phyloP scores from a whole-genome alignment of 768 basidiomycete genomes.

The Pluteus cervinus region DNA sequence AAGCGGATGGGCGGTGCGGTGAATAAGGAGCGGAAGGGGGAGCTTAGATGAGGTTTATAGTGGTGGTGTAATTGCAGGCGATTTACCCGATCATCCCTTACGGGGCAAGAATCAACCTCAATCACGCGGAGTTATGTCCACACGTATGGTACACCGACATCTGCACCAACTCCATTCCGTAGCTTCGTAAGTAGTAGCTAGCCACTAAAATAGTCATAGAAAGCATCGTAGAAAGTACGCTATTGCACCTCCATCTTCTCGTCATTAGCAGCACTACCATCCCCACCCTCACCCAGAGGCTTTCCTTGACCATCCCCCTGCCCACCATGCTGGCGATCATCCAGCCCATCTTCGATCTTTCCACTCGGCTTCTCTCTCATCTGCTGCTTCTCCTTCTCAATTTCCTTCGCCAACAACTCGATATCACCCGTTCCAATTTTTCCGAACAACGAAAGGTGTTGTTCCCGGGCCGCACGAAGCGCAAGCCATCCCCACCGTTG shows the following conservation, averaged over 20 bases:
- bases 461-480: constrained; percentile 69
- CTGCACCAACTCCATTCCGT: too few relatives aligned
- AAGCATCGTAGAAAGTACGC: constrained; percentile 1
- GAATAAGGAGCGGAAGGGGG: too few relatives aligned
- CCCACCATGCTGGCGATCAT: constrained; percentile 16
- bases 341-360: constrained; percentile 29
- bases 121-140: too few relatives aligned
- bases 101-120: too few relatives aligned
- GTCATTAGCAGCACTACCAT: too few relatives aligned
- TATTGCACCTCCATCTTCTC: constrained; percentile 20
- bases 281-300: constrained; percentile 34
- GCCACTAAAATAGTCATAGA: too few relatives aligned
- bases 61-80: too few relatives aligned
- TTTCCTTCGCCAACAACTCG: constrained; percentile 41
- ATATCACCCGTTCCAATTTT: constrained; percentile 80
- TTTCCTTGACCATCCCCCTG: constrained; percentile 26
- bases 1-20: constrained; percentile 9
- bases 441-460: constrained; percentile 71
- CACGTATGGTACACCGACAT: too few relatives aligned
- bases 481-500: constrained; percentile 78
- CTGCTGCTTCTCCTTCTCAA: constrained; percentile 42
- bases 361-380: constrained; percentile 28
- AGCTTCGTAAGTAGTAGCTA: background rate
- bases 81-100: too few relatives aligned
- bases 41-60: too few relatives aligned